These are phyloP conservation scores for Letharia columbiana DNA, from an alignment of 495 filamentous ascomycete genomes.

Conservation along the genomic window DNA sequence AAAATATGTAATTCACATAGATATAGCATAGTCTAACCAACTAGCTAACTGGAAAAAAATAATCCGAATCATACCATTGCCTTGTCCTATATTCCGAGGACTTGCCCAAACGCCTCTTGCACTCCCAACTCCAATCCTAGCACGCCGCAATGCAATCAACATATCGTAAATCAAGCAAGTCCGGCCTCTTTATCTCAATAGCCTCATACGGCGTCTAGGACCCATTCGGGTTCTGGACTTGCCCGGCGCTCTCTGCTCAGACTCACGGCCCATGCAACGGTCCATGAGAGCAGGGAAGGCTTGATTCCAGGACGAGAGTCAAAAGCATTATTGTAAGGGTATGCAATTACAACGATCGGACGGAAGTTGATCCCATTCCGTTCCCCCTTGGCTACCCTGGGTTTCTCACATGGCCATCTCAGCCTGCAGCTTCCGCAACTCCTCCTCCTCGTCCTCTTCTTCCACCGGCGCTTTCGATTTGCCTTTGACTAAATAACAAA, in stretches of 20 bases:
- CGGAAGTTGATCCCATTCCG: not conserved
- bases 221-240: no score
- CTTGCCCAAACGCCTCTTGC: not conserved
- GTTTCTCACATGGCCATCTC: slow-evolving; percentile 85
- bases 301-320: not conserved
- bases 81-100: not conserved
- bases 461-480: slow-evolving; percentile 54
- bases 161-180: not conserved
- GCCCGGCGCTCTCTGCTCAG: not conserved
- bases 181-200: not conserved
- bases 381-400: no score
- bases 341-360: not conserved
- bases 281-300: not conserved
- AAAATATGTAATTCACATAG: not conserved
- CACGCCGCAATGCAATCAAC: slow-evolving; percentile 11
- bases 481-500: slow-evolving; percentile 37
- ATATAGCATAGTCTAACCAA: not conserved
- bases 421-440: slow-evolving; percentile 85
- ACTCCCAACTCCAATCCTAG: slow-evolving; percentile 2
- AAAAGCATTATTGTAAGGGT: not conserved
- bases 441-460: slow-evolving; percentile 93
- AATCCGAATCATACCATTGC: not conserved
- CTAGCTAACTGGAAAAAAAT: not conserved
- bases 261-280: not conserved
- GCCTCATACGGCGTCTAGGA: not conserved